Evolutionary conservation across 257 asterid genomes (phyloP).

Genomic region (Ligustrum vulgare): DNA sequence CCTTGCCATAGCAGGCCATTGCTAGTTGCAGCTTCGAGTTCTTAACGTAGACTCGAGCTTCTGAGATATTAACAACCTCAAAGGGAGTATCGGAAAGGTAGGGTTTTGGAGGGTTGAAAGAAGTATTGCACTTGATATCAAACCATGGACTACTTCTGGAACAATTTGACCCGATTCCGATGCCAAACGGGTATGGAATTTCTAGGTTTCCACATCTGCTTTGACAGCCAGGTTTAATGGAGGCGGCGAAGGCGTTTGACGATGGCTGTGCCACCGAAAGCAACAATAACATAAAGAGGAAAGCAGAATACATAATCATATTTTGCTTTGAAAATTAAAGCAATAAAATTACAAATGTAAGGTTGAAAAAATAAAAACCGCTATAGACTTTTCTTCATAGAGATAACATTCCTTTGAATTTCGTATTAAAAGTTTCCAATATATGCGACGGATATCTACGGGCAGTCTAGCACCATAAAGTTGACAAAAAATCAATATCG

Average conservation of each 20-base stretch:
- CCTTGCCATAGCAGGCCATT: not conserved
- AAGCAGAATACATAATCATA: too few relatives aligned
- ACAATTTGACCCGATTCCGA: slow-evolving; percentile 1
- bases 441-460: too few relatives aligned
- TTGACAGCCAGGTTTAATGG: slow-evolving; percentile 1
- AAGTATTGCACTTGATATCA: not conserved
- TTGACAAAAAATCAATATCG: too few relatives aligned
- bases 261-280: not conserved
- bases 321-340: not conserved
- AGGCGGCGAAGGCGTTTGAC: not conserved
- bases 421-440: too few relatives aligned
- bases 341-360: too few relatives aligned
- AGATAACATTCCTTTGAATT: too few relatives aligned
- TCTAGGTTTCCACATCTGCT: not conserved
- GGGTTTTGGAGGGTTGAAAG: not conserved
- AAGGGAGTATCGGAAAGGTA: not conserved
- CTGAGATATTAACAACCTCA: not conserved
- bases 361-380: too few relatives aligned
- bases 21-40: not conserved
- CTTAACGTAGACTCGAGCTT: not conserved
- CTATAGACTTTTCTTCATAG: too few relatives aligned
- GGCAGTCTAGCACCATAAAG: too few relatives aligned
- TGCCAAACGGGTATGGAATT: slow-evolving; percentile 1
- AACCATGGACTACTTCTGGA: not conserved
- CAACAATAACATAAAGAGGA: not conserved